Percentiles rank a stretch among this genome's conserved stretches.
These are phyloP conservation scores for Rhynchospora tenuis DNA, from an alignment of 176 grass and related monocot genomes.

Conservation along the genomic window DNA sequence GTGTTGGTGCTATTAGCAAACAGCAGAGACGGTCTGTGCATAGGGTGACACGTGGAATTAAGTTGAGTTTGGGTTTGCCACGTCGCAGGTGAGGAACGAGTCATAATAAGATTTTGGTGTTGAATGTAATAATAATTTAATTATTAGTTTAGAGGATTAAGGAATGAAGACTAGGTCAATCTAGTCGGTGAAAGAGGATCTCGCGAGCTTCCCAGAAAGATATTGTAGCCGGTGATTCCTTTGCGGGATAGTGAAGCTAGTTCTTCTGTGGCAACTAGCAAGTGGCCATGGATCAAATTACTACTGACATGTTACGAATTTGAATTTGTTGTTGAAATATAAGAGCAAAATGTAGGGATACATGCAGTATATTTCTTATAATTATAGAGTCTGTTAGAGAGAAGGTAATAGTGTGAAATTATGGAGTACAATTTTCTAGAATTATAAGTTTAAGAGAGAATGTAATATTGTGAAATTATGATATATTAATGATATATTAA, in stretches of 20 bases:
- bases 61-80: neutral
- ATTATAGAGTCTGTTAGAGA: neutral
- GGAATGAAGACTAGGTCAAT: neutral
- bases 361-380: neutral
- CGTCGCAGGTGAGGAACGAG: neutral
- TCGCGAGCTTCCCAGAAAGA: neutral
- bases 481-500: neutral
- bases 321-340: neutral
- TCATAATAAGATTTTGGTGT: neutral
- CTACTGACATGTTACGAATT: neutral
- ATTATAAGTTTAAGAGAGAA: neutral
- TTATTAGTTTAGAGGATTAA: neutral
- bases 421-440: neutral
- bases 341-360: neutral
- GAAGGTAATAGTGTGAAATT: neutral
- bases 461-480: neutral
- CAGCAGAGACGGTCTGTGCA: neutral
- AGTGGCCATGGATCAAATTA: neutral
- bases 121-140: neutral
- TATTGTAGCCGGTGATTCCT: neutral
- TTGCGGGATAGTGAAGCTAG: neutral
- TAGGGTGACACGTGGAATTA: neutral
- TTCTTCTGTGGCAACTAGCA: neutral
- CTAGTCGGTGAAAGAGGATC: neutral
- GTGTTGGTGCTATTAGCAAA: neutral